Evolutionary conservation across 306 rosid genomes (phyloP).

Genomic region (Fagus crenata): DNA sequence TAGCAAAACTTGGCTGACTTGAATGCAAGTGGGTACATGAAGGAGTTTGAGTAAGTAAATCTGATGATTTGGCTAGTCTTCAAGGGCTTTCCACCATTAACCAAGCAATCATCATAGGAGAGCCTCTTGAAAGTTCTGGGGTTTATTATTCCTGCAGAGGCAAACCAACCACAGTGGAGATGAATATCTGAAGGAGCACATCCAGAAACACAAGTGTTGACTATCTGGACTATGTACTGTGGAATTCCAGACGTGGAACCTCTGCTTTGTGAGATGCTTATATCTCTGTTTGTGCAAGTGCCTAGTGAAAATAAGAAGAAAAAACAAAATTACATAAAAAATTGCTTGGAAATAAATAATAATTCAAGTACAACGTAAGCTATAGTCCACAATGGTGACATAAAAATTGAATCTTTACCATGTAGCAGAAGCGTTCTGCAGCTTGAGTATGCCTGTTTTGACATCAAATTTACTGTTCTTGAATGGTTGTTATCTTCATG

Average conservation of each 20-base stretch:
- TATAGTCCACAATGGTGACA: no score
- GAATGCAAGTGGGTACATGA: constrained; percentile 57
- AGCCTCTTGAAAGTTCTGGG: constrained; percentile 63
- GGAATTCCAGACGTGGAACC: constrained; percentile 58
- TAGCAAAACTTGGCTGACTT: constrained; percentile 62
- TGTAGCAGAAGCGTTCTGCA: constrained; percentile 37
- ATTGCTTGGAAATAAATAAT: no score
- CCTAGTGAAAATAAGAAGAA: constrained; percentile 33
- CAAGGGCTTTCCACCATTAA: constrained; percentile 60
- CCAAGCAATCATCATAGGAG: constrained; percentile 62
- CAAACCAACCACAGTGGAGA: constrained; percentile 79
- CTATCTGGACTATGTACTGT: constrained; percentile 55
- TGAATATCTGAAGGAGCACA: constrained; percentile 59
- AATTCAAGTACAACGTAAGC: no score
- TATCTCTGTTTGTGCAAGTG: constrained; percentile 51
- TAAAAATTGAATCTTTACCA: constrained; percentile 29
- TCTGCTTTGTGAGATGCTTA: constrained; percentile 64
- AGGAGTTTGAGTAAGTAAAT: constrained; percentile 63
- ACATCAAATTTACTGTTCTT: constrained; percentile 20
- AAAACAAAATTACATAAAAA: neutral
- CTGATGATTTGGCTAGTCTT: constrained; percentile 45
- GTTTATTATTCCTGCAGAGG: constrained; percentile 57
- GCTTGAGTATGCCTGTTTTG: constrained; percentile 28
- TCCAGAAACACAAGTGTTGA: constrained; percentile 59
- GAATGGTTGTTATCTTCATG: constrained; percentile 38